phyloP scores from a whole-genome alignment of 441 rosid species.

The Adansonia gregorii region DNA sequence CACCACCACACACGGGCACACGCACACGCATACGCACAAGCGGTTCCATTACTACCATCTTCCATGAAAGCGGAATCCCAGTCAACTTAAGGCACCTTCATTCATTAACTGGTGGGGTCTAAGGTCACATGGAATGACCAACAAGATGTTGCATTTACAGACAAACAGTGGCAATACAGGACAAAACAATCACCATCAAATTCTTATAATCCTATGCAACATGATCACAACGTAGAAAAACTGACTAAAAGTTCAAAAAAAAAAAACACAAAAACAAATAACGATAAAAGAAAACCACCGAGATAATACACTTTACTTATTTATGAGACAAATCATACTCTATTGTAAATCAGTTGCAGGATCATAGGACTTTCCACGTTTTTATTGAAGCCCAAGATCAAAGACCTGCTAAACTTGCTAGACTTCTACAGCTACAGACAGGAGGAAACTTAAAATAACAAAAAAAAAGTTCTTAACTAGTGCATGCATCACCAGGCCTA shows the following conservation, averaged over 20 bases:
- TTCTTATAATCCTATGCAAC: conserved; percentile 18
- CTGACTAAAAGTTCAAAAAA: background rate
- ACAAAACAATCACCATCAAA: conserved; percentile 18
- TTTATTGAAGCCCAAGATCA: conserved; percentile 33
- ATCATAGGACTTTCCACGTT: conserved; percentile 21
- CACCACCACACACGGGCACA: background rate
- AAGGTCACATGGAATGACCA: conserved; percentile 32
- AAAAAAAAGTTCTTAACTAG: conserved; percentile 8
- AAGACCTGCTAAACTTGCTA: conserved; percentile 31
- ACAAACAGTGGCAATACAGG: conserved; percentile 22
- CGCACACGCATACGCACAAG: background rate
- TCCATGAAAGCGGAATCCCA: background rate
- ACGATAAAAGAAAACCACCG: no score
- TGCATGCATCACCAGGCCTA: background rate
- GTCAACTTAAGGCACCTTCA: conserved; percentile 31
- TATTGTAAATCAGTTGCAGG: conserved; percentile 35
- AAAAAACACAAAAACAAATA: background rate
- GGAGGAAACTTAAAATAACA: conserved; percentile 19
- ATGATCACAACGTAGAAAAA: background rate
- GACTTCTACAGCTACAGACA: conserved; percentile 36
- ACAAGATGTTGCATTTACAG: no score
- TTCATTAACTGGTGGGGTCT: conserved; percentile 29
- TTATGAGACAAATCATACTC: conserved; percentile 45
- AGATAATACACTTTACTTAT: conserved; percentile 32
- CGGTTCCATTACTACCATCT: background rate